These are phyloP conservation scores for Pleurotus cornucopiae DNA, from an alignment of 768 basidiomycete species.

Conservation along the genomic window DNA sequence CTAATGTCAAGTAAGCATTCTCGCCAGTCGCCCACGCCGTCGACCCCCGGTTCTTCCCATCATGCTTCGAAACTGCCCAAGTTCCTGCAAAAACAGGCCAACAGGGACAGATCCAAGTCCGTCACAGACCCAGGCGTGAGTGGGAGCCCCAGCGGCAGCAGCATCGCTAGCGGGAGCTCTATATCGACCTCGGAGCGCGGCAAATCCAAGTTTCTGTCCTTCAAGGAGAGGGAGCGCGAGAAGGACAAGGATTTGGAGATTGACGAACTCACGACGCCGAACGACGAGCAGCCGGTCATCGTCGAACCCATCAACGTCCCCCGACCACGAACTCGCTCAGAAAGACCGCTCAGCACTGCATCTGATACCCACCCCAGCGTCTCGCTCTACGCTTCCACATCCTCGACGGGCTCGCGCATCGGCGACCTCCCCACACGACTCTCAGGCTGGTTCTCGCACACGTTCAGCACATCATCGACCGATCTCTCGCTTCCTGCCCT, in stretches of 20 bases:
- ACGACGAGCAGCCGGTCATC: conserved; percentile 59
- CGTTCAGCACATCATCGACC: conserved; percentile 66
- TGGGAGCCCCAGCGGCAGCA: conserved; percentile 37
- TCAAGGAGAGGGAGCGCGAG: conserved; percentile 30
- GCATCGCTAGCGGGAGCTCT: conserved; percentile 27
- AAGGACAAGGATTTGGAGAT: conserved; percentile 10
- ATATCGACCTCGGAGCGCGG: conserved; percentile 22
- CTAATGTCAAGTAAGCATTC: conserved; percentile 43
- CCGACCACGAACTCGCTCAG: conserved; percentile 50
- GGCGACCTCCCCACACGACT: conserved; percentile 72
- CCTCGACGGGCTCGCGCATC: conserved; percentile 45
- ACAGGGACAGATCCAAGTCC: conserved; percentile 57
- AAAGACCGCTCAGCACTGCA: conserved; percentile 46
- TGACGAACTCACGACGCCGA: conserved; percentile 9
- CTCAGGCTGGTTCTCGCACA: conserved; percentile 79
- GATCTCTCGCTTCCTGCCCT: conserved; percentile 67
- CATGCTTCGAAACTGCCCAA: conserved; percentile 57
- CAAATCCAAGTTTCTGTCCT: conserved; percentile 31
- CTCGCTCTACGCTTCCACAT: conserved; percentile 37
- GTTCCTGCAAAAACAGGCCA: conserved; percentile 59
- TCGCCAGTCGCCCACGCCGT: conserved; percentile 36
- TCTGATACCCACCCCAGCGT: conserved; percentile 33
- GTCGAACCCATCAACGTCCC: conserved; percentile 57
- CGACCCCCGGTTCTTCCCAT: conserved; percentile 33
- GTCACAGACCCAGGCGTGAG: conserved; percentile 31